Evolutionary conservation across 2,329 filamentous ascomycete species (phyloP).

Genomic region (Chaetomiaceae sp.): DNA sequence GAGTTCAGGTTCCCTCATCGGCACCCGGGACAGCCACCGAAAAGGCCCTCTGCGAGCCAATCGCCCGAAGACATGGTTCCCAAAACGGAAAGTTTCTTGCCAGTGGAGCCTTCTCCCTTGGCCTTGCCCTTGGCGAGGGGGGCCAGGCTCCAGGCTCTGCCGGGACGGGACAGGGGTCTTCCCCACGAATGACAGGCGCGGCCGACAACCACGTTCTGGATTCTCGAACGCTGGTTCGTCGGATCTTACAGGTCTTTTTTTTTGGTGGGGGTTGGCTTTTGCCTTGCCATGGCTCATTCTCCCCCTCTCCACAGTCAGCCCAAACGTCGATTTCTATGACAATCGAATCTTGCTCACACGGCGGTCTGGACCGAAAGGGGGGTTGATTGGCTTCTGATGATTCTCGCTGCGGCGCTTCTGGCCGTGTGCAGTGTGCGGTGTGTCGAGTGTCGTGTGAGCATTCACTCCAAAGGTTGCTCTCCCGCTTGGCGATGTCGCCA

Average conservation of each 20-base stretch:
- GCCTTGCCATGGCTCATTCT: too few relatives aligned
- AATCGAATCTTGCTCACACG: too few relatives aligned
- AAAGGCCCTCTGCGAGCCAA: conserved; percentile 7
- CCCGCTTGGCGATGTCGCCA: too few relatives aligned
- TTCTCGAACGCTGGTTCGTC: conserved; percentile 14
- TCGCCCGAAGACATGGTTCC: conserved; percentile 5
- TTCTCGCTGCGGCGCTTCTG: too few relatives aligned
- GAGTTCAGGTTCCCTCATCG: background rate
- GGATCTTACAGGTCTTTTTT: background rate
- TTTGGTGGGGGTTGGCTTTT: too few relatives aligned
- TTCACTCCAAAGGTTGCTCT: too few relatives aligned
- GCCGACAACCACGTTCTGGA: conserved; percentile 8
- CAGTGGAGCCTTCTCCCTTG: background rate
- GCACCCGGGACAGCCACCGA: background rate
- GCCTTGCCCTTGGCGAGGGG: background rate
- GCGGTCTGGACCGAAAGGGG: too few relatives aligned
- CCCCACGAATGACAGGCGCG: conserved; percentile 15
- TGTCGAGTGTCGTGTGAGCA: too few relatives aligned
- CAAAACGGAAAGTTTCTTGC: conserved; percentile 13
- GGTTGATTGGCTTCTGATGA: too few relatives aligned
- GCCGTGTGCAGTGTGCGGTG: too few relatives aligned
- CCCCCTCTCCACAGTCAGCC: too few relatives aligned
- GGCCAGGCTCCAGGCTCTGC: conserved; percentile 1
- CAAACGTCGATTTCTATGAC: background rate
- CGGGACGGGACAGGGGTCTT: conserved; percentile 1